Conservation (phyloP, 2,329 filamentous ascomycete genomes). For the Aspergillus japonicus region DNA sequence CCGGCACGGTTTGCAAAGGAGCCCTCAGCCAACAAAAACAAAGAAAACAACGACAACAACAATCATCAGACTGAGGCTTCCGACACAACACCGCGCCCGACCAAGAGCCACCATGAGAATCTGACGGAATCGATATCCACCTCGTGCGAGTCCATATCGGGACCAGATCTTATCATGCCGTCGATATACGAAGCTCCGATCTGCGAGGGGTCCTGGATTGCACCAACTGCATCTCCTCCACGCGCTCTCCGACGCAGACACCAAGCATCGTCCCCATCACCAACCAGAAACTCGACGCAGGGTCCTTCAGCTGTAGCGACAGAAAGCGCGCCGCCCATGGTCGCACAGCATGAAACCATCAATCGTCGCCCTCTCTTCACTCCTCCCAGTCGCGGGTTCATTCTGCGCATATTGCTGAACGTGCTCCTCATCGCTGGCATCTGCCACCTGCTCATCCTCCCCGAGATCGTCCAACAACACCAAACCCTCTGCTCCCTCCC, state of each 20-base stretch:
- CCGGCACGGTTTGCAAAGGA: conserved; percentile 19
- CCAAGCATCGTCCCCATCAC: conserved; percentile 11
- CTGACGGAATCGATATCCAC: conserved; percentile 24
- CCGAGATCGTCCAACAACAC: conserved; percentile 36
- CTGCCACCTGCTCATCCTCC: conserved; percentile 34
- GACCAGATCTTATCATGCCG: conserved; percentile 43
- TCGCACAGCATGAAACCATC: background rate
- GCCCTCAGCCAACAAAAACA: background rate
- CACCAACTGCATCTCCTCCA: conserved; percentile 25
- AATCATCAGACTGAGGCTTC: conserved; percentile 7
- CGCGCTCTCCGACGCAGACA: conserved; percentile 25
- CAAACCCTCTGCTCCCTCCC: conserved; percentile 29
- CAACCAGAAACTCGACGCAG: background rate
- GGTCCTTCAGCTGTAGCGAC: background rate
- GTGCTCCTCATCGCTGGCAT: conserved; percentile 29
- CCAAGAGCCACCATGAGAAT: conserved; percentile 13
- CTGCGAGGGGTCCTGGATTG: conserved; percentile 35
- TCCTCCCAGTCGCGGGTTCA: conserved; percentile 4
- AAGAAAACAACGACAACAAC: background rate
- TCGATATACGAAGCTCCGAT: conserved; percentile 38
- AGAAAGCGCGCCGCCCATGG: background rate
- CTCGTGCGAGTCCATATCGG: conserved; percentile 31
- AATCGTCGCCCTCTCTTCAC: background rate
- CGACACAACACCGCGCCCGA: conserved; percentile 11
- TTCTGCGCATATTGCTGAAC: conserved; percentile 26